phyloP scores from a whole-genome alignment of 176 grass and related monocot genomes.

The Musa troglodytarum region DNA sequence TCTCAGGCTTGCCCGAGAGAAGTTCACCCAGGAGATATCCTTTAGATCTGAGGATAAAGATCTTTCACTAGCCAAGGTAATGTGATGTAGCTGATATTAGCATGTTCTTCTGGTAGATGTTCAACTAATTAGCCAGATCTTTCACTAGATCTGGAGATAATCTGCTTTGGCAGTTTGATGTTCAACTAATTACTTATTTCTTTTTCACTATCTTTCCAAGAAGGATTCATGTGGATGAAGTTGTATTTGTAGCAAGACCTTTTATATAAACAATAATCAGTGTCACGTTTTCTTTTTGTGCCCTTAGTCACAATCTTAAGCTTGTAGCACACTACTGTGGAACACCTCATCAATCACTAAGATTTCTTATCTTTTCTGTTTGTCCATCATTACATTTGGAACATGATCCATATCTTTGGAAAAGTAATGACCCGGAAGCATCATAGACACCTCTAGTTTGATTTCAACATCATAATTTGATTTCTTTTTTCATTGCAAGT shows the following conservation, averaged over 20 bases:
- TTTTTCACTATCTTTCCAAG: neutral
- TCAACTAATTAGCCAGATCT: no score
- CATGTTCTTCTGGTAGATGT: neutral
- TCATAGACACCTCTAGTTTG: neutral
- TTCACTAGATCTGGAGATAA: no score
- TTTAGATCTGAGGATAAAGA: conserved; percentile 28
- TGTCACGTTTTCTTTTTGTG: neutral
- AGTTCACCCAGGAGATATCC: conserved; percentile 31
- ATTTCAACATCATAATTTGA: neutral
- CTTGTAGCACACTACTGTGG: neutral
- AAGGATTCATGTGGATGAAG: neutral
- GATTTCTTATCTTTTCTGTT: neutral
- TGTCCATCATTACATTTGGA: neutral
- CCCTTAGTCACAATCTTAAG: neutral
- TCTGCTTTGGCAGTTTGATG: neutral
- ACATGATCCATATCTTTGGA: neutral
- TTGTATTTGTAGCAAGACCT: neutral
- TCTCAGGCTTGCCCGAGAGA: conserved; percentile 33
- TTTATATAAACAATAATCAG: neutral
- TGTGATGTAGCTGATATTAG: neutral
- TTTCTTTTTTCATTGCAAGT: neutral
- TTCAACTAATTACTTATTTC: neutral
- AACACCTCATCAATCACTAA: neutral
- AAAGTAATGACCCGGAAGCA: neutral
- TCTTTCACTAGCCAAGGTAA: conserved; percentile 36